Conservation (phyloP, 495 filamentous ascomycete genomes). For the Trichoderma erinaceum region DNA sequence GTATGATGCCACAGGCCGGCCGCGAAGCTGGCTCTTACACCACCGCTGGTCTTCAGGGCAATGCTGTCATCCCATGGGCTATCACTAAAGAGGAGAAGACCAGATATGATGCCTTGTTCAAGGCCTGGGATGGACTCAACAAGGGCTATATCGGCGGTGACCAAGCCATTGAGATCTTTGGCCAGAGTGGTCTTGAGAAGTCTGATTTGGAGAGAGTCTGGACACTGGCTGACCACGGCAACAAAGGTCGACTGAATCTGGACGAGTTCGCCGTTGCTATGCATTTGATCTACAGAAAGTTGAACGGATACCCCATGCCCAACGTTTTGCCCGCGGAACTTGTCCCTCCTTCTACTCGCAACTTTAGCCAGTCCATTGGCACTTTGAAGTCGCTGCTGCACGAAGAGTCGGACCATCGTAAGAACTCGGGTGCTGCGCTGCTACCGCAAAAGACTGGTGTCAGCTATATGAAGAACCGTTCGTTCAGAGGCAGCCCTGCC, state of each 20-base stretch:
- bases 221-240: slow-evolving; percentile 89
- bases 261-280: slow-evolving; percentile 99
- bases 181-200: slow-evolving; percentile 89
- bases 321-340: slow-evolving; percentile 87
- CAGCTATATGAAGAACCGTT: slow-evolving; percentile 93
- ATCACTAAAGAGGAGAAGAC: slow-evolving; percentile 99
- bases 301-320: slow-evolving; percentile 95
- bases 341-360: slow-evolving; percentile 91
- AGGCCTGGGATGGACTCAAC: slow-evolving; percentile 90
- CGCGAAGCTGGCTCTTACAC: slow-evolving; percentile 81
- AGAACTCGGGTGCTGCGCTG: slow-evolving; percentile 75
- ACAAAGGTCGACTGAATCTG: slow-evolving; percentile 89
- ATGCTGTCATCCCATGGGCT: slow-evolving; percentile 95
- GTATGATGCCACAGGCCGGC: slow-evolving; percentile 97
- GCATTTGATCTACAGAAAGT: slow-evolving; percentile 96
- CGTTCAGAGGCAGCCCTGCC: slow-evolving; percentile 59
- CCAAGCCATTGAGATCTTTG: slow-evolving; percentile 94
- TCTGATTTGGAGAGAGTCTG: slow-evolving; percentile 86
- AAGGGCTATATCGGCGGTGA: slow-evolving; percentile 92
- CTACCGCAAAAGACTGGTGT: slow-evolving; percentile 96
- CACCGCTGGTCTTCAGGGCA: slow-evolving; percentile 82
- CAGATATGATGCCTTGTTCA: slow-evolving; percentile 91
- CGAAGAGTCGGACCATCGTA: slow-evolving; percentile 79
- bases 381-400: slow-evolving; percentile 89
- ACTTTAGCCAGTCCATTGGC: slow-evolving; percentile 85